These are phyloP conservation scores for Cerrena zonata DNA, from an alignment of 1,284 basidiomycete genomes.

Conservation along the genomic window DNA sequence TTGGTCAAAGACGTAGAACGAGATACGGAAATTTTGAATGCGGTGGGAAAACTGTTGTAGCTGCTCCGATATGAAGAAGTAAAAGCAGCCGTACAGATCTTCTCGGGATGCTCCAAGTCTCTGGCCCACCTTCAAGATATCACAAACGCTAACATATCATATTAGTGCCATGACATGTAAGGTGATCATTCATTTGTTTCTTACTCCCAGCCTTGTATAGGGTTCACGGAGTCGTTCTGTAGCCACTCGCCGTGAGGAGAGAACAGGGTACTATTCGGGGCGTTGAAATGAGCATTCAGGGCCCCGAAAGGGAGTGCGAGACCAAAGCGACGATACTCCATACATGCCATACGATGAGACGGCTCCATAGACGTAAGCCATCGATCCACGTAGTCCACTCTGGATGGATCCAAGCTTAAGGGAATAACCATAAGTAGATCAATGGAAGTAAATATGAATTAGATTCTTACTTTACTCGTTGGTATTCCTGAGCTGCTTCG, in stretches of 20 bases:
- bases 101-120: constrained; percentile 28
- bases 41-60: constrained; percentile 30
- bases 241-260: constrained; percentile 27
- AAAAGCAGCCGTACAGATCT: constrained; percentile 42
- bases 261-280: constrained; percentile 35
- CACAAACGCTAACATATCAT: no score
- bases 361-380: constrained; percentile 26
- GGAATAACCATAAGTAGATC: background rate
- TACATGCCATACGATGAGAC: constrained; percentile 35
- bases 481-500: constrained; percentile 1
- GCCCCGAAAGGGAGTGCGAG: constrained; percentile 40
- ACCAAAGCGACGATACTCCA: constrained; percentile 34
- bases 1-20: constrained; percentile 24
- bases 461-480: constrained; percentile 6
- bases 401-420: constrained; percentile 24
- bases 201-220: constrained; percentile 37
- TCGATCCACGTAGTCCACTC: constrained; percentile 30
- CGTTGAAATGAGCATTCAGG: constrained; percentile 27
- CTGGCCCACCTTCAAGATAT: constrained; percentile 31
- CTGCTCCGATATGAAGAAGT: constrained; percentile 36
- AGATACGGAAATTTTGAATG: constrained; percentile 28
- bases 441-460: background rate
- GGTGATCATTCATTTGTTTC: background rate
- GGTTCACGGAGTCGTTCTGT: constrained; percentile 26
- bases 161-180: background rate